phyloP scores from a whole-genome alignment of 345 rosid genomes.

The Physaria fendleri region DNA sequence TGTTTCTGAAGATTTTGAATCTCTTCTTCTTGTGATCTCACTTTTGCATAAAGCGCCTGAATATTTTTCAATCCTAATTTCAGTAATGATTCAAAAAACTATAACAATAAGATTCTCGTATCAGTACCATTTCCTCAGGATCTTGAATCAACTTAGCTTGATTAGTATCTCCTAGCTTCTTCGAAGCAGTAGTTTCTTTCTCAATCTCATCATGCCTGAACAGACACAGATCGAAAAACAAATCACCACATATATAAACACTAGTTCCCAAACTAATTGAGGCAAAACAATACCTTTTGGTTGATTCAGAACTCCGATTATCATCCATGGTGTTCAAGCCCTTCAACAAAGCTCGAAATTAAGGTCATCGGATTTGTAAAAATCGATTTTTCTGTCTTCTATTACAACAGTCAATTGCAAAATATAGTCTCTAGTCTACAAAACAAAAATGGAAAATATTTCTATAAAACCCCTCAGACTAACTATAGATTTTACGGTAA shows the following conservation, averaged over 20 bases:
- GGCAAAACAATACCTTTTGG: slow-evolving; percentile 16
- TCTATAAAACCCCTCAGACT: not conserved
- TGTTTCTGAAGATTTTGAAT: slow-evolving; percentile 73
- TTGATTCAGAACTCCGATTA: slow-evolving; percentile 12
- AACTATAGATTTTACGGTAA: not conserved
- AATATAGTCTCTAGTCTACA: too few species aligned
- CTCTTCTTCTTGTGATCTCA: slow-evolving; percentile 63
- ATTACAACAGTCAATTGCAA: not conserved
- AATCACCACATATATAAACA: slow-evolving; percentile 10
- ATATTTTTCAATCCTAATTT: not conserved
- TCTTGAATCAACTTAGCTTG: slow-evolving; percentile 41
- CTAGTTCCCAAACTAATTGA: not conserved
- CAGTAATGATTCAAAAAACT: slow-evolving; percentile 2
- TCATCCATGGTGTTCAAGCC: slow-evolving; percentile 21
- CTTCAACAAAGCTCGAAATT: slow-evolving; percentile 13
- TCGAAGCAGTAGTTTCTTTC: slow-evolving; percentile 32
- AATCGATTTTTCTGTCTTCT: not conserved
- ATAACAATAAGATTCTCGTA: not conserved
- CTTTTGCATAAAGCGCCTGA: slow-evolving; percentile 59
- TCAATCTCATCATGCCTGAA: slow-evolving; percentile 37
- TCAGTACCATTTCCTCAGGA: slow-evolving; percentile 60
- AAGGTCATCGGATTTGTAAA: slow-evolving; percentile 10
- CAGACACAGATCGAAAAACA: slow-evolving; percentile 15
- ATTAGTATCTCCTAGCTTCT: slow-evolving; percentile 36
- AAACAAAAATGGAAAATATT: not conserved